A percentile compares a stretch with the other conserved stretches of the same genome.
These are phyloP conservation scores for Amanita polypyramis DNA, from an alignment of 768 basidiomycete species.

Conservation along the genomic window DNA sequence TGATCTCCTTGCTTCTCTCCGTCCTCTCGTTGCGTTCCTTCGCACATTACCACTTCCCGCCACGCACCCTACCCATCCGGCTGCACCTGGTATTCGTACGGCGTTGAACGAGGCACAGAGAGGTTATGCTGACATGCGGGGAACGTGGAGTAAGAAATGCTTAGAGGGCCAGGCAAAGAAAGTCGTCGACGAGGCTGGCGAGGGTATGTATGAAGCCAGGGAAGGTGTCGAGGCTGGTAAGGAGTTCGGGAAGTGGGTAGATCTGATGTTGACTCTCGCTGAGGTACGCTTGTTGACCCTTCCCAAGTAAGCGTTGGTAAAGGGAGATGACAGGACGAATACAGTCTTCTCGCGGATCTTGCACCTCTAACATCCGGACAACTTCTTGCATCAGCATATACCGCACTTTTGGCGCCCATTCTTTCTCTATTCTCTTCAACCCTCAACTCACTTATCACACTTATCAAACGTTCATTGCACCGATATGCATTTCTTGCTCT, in stretches of 20 bases:
- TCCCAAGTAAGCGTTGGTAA: not conserved
- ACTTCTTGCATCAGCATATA: conserved; percentile 47
- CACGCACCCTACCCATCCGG: conserved; percentile 79
- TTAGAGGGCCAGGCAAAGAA: conserved; percentile 63
- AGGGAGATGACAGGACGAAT: not conserved
- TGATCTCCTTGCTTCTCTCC: conserved; percentile 39
- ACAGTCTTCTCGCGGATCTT: conserved; percentile 49
- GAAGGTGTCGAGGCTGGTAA: conserved; percentile 56
- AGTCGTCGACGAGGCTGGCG: conserved; percentile 35
- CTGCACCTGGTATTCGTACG: conserved; percentile 48
- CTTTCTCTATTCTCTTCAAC: conserved; percentile 56
- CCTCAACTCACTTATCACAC: conserved; percentile 46
- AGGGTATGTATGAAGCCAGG: conserved; percentile 40
- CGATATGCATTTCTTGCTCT: conserved; percentile 76
- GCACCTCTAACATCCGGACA: conserved; percentile 45
- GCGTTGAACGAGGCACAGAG: conserved; percentile 69
- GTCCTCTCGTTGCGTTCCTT: conserved; percentile 57
- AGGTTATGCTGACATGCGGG: conserved; percentile 83
- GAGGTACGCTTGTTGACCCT: conserved; percentile 34
- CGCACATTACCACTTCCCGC: conserved; percentile 66
- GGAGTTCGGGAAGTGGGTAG: conserved; percentile 67
- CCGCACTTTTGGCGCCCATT: conserved; percentile 53
- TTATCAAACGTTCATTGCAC: conserved; percentile 70
- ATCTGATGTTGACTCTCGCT: conserved; percentile 50
- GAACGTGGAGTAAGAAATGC: conserved; percentile 66